A percentile compares a stretch with the other conserved stretches of the same genome.
Conservation (phyloP, 2,329 filamentous ascomycete genomes). For the Colletotrichum karsti region DNA sequence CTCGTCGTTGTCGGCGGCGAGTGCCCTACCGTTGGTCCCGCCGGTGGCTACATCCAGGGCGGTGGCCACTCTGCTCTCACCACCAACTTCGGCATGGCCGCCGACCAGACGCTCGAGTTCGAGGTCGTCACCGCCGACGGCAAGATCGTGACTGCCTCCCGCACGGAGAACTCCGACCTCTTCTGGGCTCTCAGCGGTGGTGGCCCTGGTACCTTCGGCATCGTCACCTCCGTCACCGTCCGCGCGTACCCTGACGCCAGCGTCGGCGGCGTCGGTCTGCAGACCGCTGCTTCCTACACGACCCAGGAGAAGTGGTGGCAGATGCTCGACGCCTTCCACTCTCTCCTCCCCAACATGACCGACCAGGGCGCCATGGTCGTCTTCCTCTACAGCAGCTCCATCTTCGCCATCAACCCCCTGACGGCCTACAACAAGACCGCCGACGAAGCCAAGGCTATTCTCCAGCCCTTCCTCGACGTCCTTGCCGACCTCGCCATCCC, state of each 20-base stretch:
- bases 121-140: slow-evolving; percentile 64
- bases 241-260: slow-evolving; percentile 55
- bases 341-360: slow-evolving; percentile 52
- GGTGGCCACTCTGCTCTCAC: slow-evolving; percentile 66
- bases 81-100: slow-evolving; percentile 64
- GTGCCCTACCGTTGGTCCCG: slow-evolving; percentile 62
- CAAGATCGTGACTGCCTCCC: slow-evolving; percentile 55
- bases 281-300: slow-evolving; percentile 32
- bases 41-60: slow-evolving; percentile 68
- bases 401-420: slow-evolving; percentile 56
- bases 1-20: slow-evolving; percentile 54
- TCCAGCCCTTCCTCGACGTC: slow-evolving; percentile 52
- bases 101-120: slow-evolving; percentile 65
- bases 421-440: slow-evolving; percentile 56
- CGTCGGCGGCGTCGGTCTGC: slow-evolving; percentile 52
- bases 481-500: slow-evolving; percentile 46
- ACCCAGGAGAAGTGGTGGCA: slow-evolving; percentile 54
- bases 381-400: slow-evolving; percentile 56
- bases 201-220: slow-evolving; percentile 66
- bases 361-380: slow-evolving; percentile 58
- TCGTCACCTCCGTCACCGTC: slow-evolving; percentile 64
- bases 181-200: slow-evolving; percentile 72
- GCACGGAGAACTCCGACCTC: slow-evolving; percentile 59
- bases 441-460: slow-evolving; percentile 49
- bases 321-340: slow-evolving; percentile 52